A percentile compares a stretch with the other conserved stretches of the same genome.
Evolutionary conservation across 2,329 filamentous ascomycete species (phyloP).

Genomic region (Coniella vitis): DNA sequence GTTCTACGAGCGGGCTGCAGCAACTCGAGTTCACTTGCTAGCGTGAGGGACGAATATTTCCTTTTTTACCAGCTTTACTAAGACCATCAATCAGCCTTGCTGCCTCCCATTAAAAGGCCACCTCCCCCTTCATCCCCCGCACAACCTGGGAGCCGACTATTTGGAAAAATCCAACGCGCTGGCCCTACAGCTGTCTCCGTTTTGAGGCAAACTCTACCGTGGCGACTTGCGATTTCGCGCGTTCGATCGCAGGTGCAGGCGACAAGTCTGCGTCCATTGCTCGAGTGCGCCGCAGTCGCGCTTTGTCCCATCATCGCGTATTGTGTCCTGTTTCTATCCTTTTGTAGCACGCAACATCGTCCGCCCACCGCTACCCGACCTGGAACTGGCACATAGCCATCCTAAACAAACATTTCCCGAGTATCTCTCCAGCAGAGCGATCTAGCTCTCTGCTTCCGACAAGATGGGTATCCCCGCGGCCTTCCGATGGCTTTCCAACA

Average conservation of each 20-base stretch:
- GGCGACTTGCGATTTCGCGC: background rate
- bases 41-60: no score
- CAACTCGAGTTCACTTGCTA: no score
- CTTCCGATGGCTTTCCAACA: constrained; percentile 93
- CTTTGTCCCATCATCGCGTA: background rate
- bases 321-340: background rate
- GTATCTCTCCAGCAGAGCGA: background rate
- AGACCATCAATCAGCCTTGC: no score
- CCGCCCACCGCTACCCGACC: background rate
- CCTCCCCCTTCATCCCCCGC: no score
- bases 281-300: background rate
- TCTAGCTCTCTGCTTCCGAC: constrained; percentile 12
- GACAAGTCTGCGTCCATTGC: constrained; percentile 10
- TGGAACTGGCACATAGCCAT: background rate
- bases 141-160: background rate
- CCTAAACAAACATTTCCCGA: background rate
- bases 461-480: constrained; percentile 90
- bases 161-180: background rate
- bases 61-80: no score
- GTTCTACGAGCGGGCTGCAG: no score
- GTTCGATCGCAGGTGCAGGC: constrained; percentile 6
- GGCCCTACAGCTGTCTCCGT: no score
- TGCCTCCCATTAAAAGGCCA: no score
- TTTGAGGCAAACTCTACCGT: background rate
- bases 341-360: background rate